Evolutionary conservation across 768 basidiomycete genomes (phyloP).

Genomic region (Suillus subalutaceus): DNA sequence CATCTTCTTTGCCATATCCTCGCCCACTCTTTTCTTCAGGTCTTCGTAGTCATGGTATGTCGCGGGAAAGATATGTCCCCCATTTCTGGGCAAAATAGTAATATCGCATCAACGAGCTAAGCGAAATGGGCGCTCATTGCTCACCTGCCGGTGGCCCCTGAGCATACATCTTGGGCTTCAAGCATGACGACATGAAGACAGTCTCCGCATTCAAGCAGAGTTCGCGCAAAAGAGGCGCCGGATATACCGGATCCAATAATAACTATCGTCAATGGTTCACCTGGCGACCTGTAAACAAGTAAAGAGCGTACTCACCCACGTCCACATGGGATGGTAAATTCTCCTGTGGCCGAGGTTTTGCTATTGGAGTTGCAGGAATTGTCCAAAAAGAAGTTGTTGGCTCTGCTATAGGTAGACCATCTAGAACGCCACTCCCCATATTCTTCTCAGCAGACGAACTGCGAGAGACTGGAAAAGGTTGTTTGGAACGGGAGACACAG

Average conservation of each 20-base stretch:
- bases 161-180: slow-evolving; percentile 62
- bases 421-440: slow-evolving; percentile 25
- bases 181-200: slow-evolving; percentile 50
- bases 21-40: slow-evolving; percentile 42
- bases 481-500: slow-evolving; percentile 21
- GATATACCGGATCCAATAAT: slow-evolving; percentile 62
- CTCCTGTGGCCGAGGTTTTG: slow-evolving; percentile 28
- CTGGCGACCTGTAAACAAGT: neutral
- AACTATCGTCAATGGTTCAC: slow-evolving; percentile 22
- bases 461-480: neutral
- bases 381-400: slow-evolving; percentile 70
- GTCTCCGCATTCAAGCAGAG: slow-evolving; percentile 32
- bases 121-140: slow-evolving; percentile 19
- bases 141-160: slow-evolving; percentile 55
- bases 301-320: slow-evolving; percentile 38
- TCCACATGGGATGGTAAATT: slow-evolving; percentile 56
- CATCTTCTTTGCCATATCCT: slow-evolving; percentile 40
- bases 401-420: slow-evolving; percentile 57
- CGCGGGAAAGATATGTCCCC: slow-evolving; percentile 53
- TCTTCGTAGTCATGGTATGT: slow-evolving; percentile 48
- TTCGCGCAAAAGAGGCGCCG: slow-evolving; percentile 44
- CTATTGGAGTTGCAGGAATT: slow-evolving; percentile 51
- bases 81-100: slow-evolving; percentile 39
- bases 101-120: neutral
- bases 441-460: slow-evolving; percentile 12